Conservation (phyloP, 331 rosid genomes). For the Erythrophleum ivorense region DNA sequence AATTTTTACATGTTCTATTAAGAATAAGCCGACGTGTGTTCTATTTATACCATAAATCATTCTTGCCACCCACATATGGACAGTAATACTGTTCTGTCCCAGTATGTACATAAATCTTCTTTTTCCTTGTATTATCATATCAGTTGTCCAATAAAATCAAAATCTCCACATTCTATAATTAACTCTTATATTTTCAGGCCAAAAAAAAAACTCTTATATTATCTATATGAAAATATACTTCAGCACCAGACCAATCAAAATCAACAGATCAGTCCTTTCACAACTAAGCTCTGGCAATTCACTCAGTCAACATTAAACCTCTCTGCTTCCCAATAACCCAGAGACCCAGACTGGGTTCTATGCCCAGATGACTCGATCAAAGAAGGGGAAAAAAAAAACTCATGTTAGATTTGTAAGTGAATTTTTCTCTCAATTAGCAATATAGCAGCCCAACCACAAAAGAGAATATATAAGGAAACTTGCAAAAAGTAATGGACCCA, state of each 20-base stretch:
- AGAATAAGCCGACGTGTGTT: neutral
- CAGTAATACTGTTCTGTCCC: neutral
- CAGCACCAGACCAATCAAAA: neutral
- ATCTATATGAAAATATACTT: neutral
- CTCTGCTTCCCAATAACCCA: neutral
- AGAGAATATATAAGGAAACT: neutral
- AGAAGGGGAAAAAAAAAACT: neutral
- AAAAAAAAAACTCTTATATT: neutral
- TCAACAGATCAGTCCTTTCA: constrained; percentile 1
- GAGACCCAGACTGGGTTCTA: neutral
- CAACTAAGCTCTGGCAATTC: neutral
- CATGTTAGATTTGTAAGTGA: neutral
- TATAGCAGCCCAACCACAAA: neutral
- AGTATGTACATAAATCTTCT: neutral
- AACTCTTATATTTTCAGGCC: neutral
- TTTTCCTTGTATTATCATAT: neutral
- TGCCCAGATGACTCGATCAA: neutral
- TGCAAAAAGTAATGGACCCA: neutral
- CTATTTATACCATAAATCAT: neutral
- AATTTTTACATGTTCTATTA: neutral
- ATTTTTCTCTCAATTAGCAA: neutral
- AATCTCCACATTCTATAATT: neutral
- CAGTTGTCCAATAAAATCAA: neutral
- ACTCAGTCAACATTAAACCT: constrained; percentile 7
- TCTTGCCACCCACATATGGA: neutral